Evolutionary conservation across 2,329 filamentous ascomycete species (phyloP).

Genomic region (Rhynchosporium secalis): DNA sequence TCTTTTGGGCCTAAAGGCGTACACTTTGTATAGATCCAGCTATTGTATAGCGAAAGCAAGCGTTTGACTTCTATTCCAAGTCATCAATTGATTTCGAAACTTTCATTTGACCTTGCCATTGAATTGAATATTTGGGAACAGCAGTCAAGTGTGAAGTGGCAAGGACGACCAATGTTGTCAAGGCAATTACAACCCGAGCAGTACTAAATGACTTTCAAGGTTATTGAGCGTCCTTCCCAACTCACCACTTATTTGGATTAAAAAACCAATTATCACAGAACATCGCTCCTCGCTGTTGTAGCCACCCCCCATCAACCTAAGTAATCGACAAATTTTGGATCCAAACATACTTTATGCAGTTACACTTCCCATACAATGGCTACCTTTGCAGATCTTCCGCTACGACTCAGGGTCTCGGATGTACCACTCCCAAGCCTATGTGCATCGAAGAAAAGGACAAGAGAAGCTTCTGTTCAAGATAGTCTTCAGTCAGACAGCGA

Average conservation of each 20-base stretch:
- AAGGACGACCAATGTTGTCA: background rate
- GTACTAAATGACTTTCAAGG: background rate
- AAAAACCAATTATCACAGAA: conserved; percentile 5
- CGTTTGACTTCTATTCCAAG: background rate
- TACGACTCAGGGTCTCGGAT: too few species aligned
- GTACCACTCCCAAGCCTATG: background rate
- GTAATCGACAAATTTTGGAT: conserved; percentile 2
- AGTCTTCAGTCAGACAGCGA: background rate
- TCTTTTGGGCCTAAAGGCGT: background rate
- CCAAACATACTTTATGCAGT: conserved; percentile 6
- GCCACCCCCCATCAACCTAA: background rate
- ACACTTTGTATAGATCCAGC: too few species aligned
- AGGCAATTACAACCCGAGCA: background rate
- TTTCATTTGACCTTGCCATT: background rate
- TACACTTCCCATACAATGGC: background rate
- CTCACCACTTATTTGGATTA: background rate
- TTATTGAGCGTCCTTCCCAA: background rate
- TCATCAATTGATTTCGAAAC: background rate
- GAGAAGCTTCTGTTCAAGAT: background rate
- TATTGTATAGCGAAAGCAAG: background rate
- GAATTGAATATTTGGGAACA: background rate
- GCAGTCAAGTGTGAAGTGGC: background rate
- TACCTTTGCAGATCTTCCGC: background rate
- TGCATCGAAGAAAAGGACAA: background rate
- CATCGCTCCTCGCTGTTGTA: background rate